Percentiles rank a stretch among this genome's conserved stretches.
These are phyloP conservation scores for Fulvia fulva DNA, from an alignment of 2,329 filamentous ascomycete genomes.

Conservation along the genomic window DNA sequence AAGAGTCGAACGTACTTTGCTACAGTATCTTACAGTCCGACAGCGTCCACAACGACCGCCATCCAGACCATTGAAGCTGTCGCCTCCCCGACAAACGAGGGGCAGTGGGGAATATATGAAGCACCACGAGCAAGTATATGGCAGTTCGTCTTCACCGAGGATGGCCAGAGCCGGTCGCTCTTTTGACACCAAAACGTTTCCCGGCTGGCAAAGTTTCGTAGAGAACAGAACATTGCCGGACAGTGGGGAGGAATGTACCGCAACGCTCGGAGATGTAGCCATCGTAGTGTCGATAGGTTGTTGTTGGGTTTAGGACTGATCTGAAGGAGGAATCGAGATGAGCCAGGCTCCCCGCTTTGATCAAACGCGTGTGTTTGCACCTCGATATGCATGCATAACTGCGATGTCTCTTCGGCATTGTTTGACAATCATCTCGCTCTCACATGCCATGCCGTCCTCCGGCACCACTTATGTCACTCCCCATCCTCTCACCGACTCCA, in stretches of 20 bases:
- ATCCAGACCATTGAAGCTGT: not conserved
- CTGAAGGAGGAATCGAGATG: not conserved
- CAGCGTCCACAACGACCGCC: not conserved
- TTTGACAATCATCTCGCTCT: too few relatives aligned
- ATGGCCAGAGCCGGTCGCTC: not conserved
- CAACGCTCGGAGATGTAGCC: not conserved
- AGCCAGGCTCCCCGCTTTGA: not conserved
- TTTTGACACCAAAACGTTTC: not conserved
- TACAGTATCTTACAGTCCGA: not conserved
- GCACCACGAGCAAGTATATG: not conserved
- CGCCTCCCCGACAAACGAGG: not conserved
- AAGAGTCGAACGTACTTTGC: not conserved
- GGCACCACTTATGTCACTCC: slow-evolving; percentile 32
- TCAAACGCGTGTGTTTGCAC: not conserved
- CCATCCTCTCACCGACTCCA: slow-evolving; percentile 34
- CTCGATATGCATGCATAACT: not conserved
- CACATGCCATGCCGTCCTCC: slow-evolving; percentile 24
- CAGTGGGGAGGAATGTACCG: not conserved
- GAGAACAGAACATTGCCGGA: not conserved
- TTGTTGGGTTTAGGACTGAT: not conserved
- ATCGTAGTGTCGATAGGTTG: not conserved
- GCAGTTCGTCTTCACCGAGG: not conserved
- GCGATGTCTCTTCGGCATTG: not conserved
- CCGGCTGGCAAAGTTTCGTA: not conserved
- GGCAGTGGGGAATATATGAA: not conserved